These are phyloP conservation scores for Erigeron philadelphicus DNA, from an alignment of 140 eudicot genomes.

Conservation along the genomic window DNA sequence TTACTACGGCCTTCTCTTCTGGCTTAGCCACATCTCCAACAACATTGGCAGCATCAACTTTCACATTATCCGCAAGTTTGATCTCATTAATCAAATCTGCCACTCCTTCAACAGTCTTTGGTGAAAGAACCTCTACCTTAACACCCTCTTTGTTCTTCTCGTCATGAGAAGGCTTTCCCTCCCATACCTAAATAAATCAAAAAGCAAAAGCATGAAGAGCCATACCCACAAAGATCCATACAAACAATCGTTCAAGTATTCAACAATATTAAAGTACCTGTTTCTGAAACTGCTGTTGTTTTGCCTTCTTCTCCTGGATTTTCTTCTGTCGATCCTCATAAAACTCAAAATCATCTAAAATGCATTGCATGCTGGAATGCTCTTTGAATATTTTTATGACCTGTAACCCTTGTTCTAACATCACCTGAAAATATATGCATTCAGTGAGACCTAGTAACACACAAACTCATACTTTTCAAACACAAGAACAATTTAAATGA, in stretches of 20 bases:
- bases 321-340: constrained; percentile 77
- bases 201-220: background rate
- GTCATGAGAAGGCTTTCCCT: constrained; percentile 40
- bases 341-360: constrained; percentile 82
- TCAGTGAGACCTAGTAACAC: background rate
- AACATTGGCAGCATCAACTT: constrained; percentile 14
- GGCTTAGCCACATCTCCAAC: constrained; percentile 7
- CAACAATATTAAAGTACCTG: constrained; percentile 28
- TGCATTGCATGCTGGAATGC: constrained; percentile 57
- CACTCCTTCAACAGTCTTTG: background rate
- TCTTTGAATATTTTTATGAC: constrained; percentile 61
- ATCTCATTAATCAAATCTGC: constrained; percentile 24
- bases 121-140: constrained; percentile 5
- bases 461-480: background rate
- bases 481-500: background rate
- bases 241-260: background rate
- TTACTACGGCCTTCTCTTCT: constrained; percentile 35
- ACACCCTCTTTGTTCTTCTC: constrained; percentile 38
- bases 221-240: background rate
- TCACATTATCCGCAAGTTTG: constrained; percentile 20
- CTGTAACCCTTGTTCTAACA: constrained; percentile 68
- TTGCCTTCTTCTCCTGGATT: constrained; percentile 66
- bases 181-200: constrained; percentile 39
- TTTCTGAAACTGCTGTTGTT: constrained; percentile 47
- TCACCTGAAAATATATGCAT: constrained; percentile 40